phyloP scores from a whole-genome alignment of 495 filamentous ascomycete genomes.

The Penicillium coffeae region DNA sequence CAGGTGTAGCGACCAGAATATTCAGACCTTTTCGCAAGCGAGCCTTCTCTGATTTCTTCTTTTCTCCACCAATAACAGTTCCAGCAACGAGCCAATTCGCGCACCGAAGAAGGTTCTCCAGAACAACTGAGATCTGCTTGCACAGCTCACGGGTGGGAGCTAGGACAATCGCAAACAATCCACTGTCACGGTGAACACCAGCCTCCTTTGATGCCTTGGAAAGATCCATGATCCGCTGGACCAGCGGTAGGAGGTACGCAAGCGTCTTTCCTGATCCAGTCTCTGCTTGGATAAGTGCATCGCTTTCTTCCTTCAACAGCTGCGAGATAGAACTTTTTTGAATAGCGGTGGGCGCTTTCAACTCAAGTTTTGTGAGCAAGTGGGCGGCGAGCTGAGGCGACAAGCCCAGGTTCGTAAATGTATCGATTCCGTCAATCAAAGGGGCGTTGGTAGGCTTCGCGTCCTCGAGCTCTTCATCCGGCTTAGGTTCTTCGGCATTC shows the following conservation, averaged over 20 bases:
- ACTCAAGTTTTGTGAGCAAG: slow-evolving; percentile 75
- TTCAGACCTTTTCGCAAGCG: slow-evolving; percentile 88
- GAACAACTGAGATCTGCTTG: slow-evolving; percentile 83
- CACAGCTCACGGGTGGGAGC: slow-evolving; percentile 90
- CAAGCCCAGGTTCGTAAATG: slow-evolving; percentile 77
- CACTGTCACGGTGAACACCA: slow-evolving; percentile 70
- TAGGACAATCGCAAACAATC: slow-evolving; percentile 86
- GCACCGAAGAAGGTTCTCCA: slow-evolving; percentile 77
- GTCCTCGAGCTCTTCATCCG: slow-evolving; percentile 48
- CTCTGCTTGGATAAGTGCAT: slow-evolving; percentile 95
- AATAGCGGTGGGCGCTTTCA: slow-evolving; percentile 91
- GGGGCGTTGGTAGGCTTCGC: slow-evolving; percentile 92
- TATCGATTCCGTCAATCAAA: slow-evolving; percentile 73
- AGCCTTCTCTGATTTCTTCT: slow-evolving; percentile 95
- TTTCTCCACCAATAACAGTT: slow-evolving; percentile 92
- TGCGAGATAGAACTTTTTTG: slow-evolving; percentile 82
- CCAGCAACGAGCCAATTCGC: slow-evolving; percentile 87
- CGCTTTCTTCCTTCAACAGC: slow-evolving; percentile 73
- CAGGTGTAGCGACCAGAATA: slow-evolving; percentile 91
- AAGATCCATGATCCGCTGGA: slow-evolving; percentile 78
- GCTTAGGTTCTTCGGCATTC: slow-evolving; percentile 43
- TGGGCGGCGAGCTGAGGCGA: slow-evolving; percentile 75
- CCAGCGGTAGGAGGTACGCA: slow-evolving; percentile 86
- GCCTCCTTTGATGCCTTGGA: slow-evolving; percentile 38
- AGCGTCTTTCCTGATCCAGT: slow-evolving; percentile 97